These are phyloP conservation scores for Rhododendron kiyosumense DNA, from an alignment of 148 eudicot genomes.

Conservation along the genomic window DNA sequence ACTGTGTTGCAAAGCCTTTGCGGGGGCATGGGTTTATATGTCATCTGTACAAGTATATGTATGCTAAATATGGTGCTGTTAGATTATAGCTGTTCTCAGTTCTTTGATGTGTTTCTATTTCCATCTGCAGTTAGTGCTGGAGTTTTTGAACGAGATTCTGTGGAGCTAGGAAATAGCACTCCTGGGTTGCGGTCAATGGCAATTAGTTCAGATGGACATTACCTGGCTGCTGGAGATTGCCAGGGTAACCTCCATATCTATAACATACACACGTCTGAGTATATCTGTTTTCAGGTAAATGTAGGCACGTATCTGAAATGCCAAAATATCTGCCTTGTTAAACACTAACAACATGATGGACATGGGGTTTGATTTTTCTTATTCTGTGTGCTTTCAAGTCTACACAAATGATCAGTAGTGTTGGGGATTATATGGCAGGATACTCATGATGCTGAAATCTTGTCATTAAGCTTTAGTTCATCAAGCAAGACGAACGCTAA, in stretches of 20 bases:
- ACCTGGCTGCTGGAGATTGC: conserved; percentile 56
- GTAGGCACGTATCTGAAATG: neutral
- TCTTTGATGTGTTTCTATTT: neutral
- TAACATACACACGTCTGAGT: conserved; percentile 35
- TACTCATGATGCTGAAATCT: conserved; percentile 44
- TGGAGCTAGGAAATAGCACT: conserved; percentile 24
- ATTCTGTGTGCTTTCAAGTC: neutral
- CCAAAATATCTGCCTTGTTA: neutral
- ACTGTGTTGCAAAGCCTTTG: neutral
- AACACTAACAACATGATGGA: neutral
- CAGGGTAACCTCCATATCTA: conserved; percentile 47
- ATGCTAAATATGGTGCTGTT: neutral
- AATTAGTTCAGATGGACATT: conserved; percentile 55
- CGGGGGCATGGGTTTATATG: neutral
- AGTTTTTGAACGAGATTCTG: conserved; percentile 46
- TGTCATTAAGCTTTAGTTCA: conserved; percentile 39
- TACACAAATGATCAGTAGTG: neutral
- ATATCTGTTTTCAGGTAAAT: conserved; percentile 40
- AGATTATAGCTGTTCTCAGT: neutral
- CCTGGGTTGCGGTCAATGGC: conserved; percentile 47
- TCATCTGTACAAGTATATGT: neutral
- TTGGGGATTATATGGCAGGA: conserved; percentile 25
- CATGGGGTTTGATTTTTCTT: neutral
- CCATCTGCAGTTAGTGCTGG: conserved; percentile 42
- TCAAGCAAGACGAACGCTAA: conserved; percentile 11